Evolutionary conservation across 805 yeast species (phyloP).

Genomic region (Nematodospora valgi): DNA sequence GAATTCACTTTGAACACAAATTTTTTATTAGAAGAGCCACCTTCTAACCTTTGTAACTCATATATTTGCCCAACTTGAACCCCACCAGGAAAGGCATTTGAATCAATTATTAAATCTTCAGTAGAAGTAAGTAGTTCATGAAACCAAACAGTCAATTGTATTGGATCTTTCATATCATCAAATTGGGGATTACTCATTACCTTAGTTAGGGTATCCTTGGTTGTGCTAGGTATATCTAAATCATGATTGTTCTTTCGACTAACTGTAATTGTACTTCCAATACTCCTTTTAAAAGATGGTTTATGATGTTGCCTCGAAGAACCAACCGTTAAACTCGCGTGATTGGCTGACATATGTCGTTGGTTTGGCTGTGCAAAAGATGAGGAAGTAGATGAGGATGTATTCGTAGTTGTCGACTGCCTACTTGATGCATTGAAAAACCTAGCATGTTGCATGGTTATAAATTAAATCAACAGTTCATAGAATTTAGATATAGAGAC

Average conservation of each 20-base stretch:
- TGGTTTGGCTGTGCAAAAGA: background rate
- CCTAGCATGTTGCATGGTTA: constrained; percentile 31
- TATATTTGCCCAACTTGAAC: constrained; percentile 74
- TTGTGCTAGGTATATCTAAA: background rate
- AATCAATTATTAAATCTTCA: constrained; percentile 63
- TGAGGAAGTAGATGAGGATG: too few species aligned
- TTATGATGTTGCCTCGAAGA: constrained; percentile 6
- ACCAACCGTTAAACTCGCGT: constrained; percentile 17
- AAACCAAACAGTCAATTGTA: constrained; percentile 49
- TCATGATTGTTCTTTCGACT: constrained; percentile 13
- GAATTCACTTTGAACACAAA: constrained; percentile 15
- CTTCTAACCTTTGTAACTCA: constrained; percentile 53
- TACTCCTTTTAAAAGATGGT: constrained; percentile 14
- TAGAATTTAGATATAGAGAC: too few species aligned
- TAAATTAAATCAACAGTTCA: too few species aligned
- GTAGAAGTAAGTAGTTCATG: constrained; percentile 64
- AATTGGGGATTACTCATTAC: background rate
- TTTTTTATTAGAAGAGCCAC: constrained; percentile 11
- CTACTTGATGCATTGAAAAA: constrained; percentile 13
- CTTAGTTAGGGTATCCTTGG: background rate
- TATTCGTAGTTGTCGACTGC: background rate
- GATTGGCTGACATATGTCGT: constrained; percentile 18
- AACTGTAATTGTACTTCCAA: constrained; percentile 23
- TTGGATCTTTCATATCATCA: constrained; percentile 18
- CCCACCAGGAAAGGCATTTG: constrained; percentile 57